A percentile compares a stretch with the other conserved stretches of the same genome.
Conservation (phyloP, 2,329 filamentous ascomycete genomes). For the Geosmithia flava region DNA sequence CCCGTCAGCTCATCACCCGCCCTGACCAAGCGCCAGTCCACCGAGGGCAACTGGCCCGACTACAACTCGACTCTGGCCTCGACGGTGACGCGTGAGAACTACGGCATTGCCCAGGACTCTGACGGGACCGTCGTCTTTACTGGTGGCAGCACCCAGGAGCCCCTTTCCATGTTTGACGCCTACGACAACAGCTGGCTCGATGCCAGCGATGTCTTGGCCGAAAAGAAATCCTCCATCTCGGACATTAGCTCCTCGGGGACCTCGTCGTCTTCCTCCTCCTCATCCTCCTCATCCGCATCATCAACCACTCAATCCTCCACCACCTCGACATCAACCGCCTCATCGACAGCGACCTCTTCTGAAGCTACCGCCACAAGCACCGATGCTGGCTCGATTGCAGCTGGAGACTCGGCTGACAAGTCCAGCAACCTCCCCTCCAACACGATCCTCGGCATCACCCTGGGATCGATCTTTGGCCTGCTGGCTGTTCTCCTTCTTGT, state of each 20-base stretch:
- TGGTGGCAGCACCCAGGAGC: conserved; percentile 57
- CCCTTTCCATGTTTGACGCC: conserved; percentile 67
- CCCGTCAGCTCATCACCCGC: conserved; percentile 33
- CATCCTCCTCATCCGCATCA: conserved; percentile 14
- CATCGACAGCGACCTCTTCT: conserved; percentile 8
- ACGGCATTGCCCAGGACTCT: conserved; percentile 55
- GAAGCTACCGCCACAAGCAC: conserved; percentile 7
- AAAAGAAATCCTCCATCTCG: conserved; percentile 3
- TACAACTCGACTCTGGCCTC: conserved; percentile 72
- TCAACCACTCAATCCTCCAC: conserved; percentile 3
- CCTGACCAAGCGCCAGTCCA: conserved; percentile 23
- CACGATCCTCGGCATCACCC: conserved; percentile 64
- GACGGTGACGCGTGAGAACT: conserved; percentile 46
- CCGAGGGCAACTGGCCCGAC: conserved; percentile 54
- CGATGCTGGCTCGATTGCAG: conserved; percentile 1
- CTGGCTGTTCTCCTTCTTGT: conserved; percentile 57
- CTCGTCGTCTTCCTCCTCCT: conserved; percentile 13
- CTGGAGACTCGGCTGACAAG: conserved; percentile 12
- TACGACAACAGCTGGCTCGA: conserved; percentile 69
- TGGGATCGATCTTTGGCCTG: conserved; percentile 70
- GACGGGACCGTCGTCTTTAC: conserved; percentile 62
- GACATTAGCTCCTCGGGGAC: conserved; percentile 11
- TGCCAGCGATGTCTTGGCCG: conserved; percentile 12
- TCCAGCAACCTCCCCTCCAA: conserved; percentile 23
- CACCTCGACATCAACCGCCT: conserved; percentile 10